Percentiles rank a stretch among this genome's conserved stretches.
Evolutionary conservation across 768 basidiomycete species (phyloP).

Genomic region (Termitomyces sp.): DNA sequence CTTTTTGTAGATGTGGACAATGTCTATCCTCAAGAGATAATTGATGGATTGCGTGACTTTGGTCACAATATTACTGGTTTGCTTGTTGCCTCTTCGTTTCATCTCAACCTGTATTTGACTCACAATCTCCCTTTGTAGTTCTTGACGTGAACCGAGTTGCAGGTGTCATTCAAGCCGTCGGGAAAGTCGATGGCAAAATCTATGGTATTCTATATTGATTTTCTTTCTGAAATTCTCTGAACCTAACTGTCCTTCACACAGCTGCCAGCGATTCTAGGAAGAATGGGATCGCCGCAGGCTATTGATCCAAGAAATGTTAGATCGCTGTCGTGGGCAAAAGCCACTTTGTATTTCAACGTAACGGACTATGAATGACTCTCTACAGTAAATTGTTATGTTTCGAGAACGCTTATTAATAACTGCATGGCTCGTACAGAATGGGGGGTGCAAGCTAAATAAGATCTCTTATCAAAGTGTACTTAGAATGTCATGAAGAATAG

Average conservation of each 20-base stretch:
- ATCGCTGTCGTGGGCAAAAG: background rate
- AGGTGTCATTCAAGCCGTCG: constrained; percentile 71
- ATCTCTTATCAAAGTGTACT: too few species aligned
- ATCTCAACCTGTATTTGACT: background rate
- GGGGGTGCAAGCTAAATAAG: too few species aligned
- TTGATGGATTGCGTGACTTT: constrained; percentile 49
- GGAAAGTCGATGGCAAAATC: constrained; percentile 48
- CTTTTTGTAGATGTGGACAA: constrained; percentile 54
- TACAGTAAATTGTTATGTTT: too few species aligned
- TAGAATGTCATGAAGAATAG: too few species aligned
- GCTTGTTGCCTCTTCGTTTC: constrained; percentile 9
- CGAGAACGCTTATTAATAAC: too few species aligned
- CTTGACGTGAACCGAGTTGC: constrained; percentile 68
- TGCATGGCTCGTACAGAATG: too few species aligned
- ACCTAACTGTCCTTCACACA: constrained; percentile 20
- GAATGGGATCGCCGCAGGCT: constrained; percentile 88
- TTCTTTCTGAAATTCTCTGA: constrained; percentile 3
- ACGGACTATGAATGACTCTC: too few species aligned
- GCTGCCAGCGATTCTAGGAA: constrained; percentile 92
- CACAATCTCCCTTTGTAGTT: constrained; percentile 35
- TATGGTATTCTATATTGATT: constrained; percentile 48
- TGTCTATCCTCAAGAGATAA: constrained; percentile 50
- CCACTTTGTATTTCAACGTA: too few species aligned
- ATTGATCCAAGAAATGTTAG: constrained; percentile 34
- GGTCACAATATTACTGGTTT: constrained; percentile 75